phyloP scores from a whole-genome alignment of 179 eudicot species.

The Silene noctiflora region DNA sequence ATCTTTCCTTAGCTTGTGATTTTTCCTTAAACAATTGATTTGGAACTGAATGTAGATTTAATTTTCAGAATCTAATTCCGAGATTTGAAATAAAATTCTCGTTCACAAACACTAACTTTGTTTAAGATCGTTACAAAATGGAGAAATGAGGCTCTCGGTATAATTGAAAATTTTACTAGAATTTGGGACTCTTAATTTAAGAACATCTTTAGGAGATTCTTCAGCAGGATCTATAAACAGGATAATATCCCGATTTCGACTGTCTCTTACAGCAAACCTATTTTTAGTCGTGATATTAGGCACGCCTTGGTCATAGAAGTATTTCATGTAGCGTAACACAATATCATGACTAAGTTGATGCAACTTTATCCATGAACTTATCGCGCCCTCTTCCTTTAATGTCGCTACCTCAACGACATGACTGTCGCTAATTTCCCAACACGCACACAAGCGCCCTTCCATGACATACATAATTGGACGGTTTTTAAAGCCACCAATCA shows the following conservation, averaged over 20 bases:
- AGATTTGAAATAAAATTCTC: too few species aligned
- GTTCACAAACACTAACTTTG: background rate
- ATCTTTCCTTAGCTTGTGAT: too few species aligned
- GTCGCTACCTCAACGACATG: background rate
- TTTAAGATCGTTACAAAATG: background rate
- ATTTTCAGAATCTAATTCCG: too few species aligned
- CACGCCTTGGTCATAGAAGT: background rate
- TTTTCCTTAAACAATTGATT: too few species aligned
- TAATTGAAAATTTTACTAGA: constrained; percentile 7
- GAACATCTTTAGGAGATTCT: background rate
- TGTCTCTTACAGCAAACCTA: background rate
- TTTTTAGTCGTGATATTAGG: background rate
- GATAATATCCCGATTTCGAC: background rate
- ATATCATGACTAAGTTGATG: background rate
- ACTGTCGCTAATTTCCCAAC: background rate
- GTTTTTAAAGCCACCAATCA: background rate
- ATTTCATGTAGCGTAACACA: background rate
- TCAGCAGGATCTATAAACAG: background rate
- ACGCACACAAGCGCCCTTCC: background rate
- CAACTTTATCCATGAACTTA: constrained; percentile 7
- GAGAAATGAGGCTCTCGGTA: background rate
- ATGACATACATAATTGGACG: constrained; percentile 11
- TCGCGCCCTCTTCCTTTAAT: constrained; percentile 6
- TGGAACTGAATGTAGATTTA: too few species aligned
- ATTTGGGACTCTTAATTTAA: background rate